These are phyloP conservation scores for Fraxinus paxiana DNA, from an alignment of 305 asterid genomes.

Conservation along the genomic window DNA sequence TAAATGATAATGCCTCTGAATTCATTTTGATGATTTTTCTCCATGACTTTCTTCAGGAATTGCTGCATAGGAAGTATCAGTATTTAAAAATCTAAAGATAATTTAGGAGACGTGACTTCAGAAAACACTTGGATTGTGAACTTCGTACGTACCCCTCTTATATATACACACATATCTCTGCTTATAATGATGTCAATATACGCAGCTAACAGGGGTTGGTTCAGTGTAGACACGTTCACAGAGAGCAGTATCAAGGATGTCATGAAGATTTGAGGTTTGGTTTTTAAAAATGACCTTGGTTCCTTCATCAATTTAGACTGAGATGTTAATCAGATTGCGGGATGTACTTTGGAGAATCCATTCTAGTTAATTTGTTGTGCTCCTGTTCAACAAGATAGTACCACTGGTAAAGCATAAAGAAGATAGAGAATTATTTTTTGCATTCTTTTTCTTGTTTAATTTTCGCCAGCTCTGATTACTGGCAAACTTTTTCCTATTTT, in stretches of 20 bases:
- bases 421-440: constrained; percentile 39
- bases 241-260: constrained; percentile 37
- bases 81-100: constrained; percentile 38
- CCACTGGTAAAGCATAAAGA: constrained; percentile 35
- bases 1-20: neutral
- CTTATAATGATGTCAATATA: constrained; percentile 36
- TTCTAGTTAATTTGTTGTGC: constrained; percentile 38
- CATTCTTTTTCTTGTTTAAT: constrained; percentile 23
- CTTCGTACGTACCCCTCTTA: constrained; percentile 33
- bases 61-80: constrained; percentile 50
- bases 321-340: constrained; percentile 57
- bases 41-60: constrained; percentile 44
- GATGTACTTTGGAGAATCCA: constrained; percentile 46
- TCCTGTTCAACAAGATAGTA: constrained; percentile 44
- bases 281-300: constrained; percentile 45
- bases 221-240: constrained; percentile 29
- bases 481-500: constrained; percentile 25
- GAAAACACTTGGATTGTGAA: constrained; percentile 39
- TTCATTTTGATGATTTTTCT: neutral
- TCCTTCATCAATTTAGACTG: constrained; percentile 41
- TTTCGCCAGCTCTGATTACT: constrained; percentile 31
- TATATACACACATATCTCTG: constrained; percentile 37
- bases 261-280: constrained; percentile 45
- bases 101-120: constrained; percentile 42
- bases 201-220: constrained; percentile 47